Conservation (phyloP, 495 filamentous ascomycete species). For the Lophiotrema nucula region DNA sequence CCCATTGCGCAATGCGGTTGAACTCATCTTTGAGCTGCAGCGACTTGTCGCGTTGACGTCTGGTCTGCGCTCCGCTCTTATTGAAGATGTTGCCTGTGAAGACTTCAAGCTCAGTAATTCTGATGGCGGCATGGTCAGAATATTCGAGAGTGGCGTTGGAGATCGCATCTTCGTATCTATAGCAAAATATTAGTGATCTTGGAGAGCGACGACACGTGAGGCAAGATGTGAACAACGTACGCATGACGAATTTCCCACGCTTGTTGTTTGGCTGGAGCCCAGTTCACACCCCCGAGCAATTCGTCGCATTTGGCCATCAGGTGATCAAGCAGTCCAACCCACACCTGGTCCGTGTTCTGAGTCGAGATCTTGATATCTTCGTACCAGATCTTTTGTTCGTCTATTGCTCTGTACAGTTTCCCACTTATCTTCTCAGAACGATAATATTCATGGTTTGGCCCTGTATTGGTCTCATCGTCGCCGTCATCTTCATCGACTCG, state of each 20-base stretch:
- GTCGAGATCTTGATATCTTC: constrained; percentile 45
- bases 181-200: not conserved
- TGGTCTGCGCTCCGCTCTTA: constrained; percentile 54
- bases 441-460: constrained; percentile 58
- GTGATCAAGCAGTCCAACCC: not conserved
- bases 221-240: no score
- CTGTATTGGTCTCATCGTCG: constrained; percentile 57
- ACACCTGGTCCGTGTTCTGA: not conserved
- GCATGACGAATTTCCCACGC: not conserved
- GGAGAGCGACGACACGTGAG: no score
- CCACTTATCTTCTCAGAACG: constrained; percentile 68
- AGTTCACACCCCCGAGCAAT: not conserved
- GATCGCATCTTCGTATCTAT: constrained; percentile 69
- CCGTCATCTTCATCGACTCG: constrained; percentile 44
- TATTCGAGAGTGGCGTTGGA: constrained; percentile 52
- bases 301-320: not conserved
- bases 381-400: constrained; percentile 58
- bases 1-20: constrained; percentile 49
- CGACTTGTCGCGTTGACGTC: constrained; percentile 54
- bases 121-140: constrained; percentile 51
- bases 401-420: constrained; percentile 67
- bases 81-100: constrained; percentile 72
- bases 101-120: constrained; percentile 70
- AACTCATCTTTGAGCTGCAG: constrained; percentile 51
- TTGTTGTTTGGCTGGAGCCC: not conserved